Conservation (phyloP, 2,329 filamentous ascomycete genomes). For the Penicillium frequentans region DNA sequence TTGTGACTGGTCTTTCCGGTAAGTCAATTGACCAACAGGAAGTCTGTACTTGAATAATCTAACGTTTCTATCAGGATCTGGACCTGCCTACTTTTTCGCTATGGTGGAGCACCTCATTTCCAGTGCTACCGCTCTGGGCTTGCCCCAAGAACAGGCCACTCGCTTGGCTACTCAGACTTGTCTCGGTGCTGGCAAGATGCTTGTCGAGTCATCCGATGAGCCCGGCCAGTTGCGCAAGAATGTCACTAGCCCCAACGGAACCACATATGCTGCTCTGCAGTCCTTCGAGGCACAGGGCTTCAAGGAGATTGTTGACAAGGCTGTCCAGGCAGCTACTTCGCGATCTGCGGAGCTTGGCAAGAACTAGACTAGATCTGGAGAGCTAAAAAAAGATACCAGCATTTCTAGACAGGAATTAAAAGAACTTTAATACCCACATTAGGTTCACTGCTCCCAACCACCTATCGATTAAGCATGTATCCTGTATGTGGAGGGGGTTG, state of each 20-base stretch:
- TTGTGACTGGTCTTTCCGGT: conserved; percentile 39
- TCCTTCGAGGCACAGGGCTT: conserved; percentile 32
- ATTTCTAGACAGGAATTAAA: background rate
- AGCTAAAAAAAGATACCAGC: background rate
- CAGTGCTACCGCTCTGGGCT: conserved; percentile 32
- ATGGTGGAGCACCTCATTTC: conserved; percentile 37
- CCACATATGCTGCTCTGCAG: conserved; percentile 34
- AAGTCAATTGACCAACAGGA: conserved; percentile 6
- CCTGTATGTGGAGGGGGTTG: too few species aligned
- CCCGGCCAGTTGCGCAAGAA: conserved; percentile 36
- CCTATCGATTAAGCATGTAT: too few species aligned
- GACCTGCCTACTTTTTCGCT: conserved; percentile 38
- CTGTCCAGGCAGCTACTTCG: conserved; percentile 32
- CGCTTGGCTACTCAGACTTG: conserved; percentile 35
- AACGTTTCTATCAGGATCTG: conserved; percentile 26
- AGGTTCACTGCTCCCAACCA: too few species aligned
- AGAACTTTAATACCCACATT: background rate
- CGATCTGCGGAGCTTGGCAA: conserved; percentile 33
- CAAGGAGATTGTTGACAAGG: conserved; percentile 32
- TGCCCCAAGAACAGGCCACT: conserved; percentile 35
- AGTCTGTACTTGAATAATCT: background rate
- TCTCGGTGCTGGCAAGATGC: conserved; percentile 37
- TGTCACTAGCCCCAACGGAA: conserved; percentile 38
- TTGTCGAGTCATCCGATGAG: conserved; percentile 30
- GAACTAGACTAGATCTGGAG: background rate